phyloP scores from a whole-genome alignment of 768 basidiomycete genomes.

The Tulasnella sp. region DNA sequence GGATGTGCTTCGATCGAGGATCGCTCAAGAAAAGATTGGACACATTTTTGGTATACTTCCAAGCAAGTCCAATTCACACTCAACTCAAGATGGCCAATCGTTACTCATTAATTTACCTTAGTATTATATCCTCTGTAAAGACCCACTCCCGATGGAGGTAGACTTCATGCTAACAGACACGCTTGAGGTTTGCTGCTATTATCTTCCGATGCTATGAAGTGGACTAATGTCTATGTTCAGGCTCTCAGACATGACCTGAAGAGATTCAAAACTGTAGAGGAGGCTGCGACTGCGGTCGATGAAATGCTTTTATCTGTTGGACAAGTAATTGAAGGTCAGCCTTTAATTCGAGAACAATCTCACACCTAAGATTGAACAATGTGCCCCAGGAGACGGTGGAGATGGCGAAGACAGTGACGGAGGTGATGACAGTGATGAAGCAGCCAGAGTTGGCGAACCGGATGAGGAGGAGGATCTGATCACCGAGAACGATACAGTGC shows the following conservation, averaged over 20 bases:
- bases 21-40: slow-evolving; percentile 87
- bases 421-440: slow-evolving; percentile 51
- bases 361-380: neutral
- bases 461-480: slow-evolving; percentile 19
- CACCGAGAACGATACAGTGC: slow-evolving; percentile 18
- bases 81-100: slow-evolving; percentile 24
- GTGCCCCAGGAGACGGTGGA: slow-evolving; percentile 47
- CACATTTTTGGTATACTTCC: slow-evolving; percentile 84
- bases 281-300: slow-evolving; percentile 80
- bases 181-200: slow-evolving; percentile 48
- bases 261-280: slow-evolving; percentile 60
- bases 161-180: slow-evolving; percentile 96
- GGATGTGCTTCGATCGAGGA: slow-evolving; percentile 94
- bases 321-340: slow-evolving; percentile 26
- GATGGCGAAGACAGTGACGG: slow-evolving; percentile 28
- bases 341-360: neutral
- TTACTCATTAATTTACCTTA: slow-evolving; percentile 18
- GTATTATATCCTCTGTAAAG: slow-evolving; percentile 85
- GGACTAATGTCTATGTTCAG: slow-evolving; percentile 29
- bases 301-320: slow-evolving; percentile 65
- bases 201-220: neutral
- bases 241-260: slow-evolving; percentile 74
- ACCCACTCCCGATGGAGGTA: slow-evolving; percentile 86
- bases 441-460: slow-evolving; percentile 28
- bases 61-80: slow-evolving; percentile 37